A percentile compares a stretch with the other conserved stretches of the same genome.
phyloP scores from a whole-genome alignment of 345 rosid species.

The Crucihimalaya himalaica region DNA sequence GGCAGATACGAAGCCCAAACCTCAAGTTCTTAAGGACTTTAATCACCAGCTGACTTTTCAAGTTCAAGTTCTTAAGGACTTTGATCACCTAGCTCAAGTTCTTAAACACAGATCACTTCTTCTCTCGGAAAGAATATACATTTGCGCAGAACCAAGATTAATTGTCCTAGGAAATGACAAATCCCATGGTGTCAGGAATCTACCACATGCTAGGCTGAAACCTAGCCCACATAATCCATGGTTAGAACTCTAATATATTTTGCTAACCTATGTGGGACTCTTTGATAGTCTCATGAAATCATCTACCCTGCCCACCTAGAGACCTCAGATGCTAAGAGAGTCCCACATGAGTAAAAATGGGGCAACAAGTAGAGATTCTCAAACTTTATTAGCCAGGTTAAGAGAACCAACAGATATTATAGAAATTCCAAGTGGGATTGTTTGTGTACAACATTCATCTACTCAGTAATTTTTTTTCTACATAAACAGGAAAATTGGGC shows the following conservation, averaged over 20 bases:
- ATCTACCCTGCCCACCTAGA: neutral
- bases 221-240: no score
- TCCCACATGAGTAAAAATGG: neutral
- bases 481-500: neutral
- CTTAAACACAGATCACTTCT: no score
- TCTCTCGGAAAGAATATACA: no score
- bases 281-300: neutral
- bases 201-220: neutral
- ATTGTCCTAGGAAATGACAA: neutral
- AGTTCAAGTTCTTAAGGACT: no score
- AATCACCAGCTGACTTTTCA: no score
- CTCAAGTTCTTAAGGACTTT: no score
- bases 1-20: no score
- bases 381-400: neutral
- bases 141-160: neutral
- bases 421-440: neutral
- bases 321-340: neutral
- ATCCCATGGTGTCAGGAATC: neutral
- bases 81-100: no score
- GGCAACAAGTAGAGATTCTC: slow-evolving; percentile 9
- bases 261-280: neutral
- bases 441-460: slow-evolving; percentile 14
- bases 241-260: no score
- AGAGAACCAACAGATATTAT: neutral
- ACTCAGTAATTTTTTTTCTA: slow-evolving; percentile 15